phyloP scores from a whole-genome alignment of 148 eudicot species.

The Amaranthus cruentus region DNA sequence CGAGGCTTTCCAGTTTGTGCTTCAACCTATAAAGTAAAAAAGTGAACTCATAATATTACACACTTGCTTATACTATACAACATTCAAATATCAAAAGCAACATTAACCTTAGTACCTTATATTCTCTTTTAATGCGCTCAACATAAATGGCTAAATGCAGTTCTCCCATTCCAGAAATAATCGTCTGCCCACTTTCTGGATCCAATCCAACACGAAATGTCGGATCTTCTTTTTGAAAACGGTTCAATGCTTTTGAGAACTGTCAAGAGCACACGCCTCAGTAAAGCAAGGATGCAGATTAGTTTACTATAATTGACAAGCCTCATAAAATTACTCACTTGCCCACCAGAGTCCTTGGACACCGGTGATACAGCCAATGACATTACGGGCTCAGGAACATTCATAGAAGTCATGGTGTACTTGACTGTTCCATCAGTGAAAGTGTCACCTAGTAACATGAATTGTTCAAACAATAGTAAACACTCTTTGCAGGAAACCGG shows the following conservation, averaged over 20 bases:
- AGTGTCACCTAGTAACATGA: slow-evolving; percentile 68
- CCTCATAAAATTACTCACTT: slow-evolving; percentile 44
- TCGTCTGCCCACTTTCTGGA: slow-evolving; percentile 95
- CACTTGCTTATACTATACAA: not conserved
- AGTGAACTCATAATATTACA: not conserved
- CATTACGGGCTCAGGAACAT: slow-evolving; percentile 97
- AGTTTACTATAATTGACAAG: not conserved
- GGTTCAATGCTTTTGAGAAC: slow-evolving; percentile 98
- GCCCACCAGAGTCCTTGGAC: slow-evolving; percentile 91
- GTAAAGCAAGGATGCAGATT: slow-evolving; percentile 12
- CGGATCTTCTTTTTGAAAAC: slow-evolving; percentile 97
- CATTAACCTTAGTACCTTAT: slow-evolving; percentile 50
- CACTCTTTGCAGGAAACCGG: not conserved
- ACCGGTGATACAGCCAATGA: slow-evolving; percentile 91
- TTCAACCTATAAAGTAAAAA: slow-evolving; percentile 57
- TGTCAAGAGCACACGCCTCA: slow-evolving; percentile 30
- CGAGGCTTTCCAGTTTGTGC: slow-evolving; percentile 93
- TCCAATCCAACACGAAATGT: slow-evolving; percentile 98
- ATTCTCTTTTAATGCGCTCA: slow-evolving; percentile 92
- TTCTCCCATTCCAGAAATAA: slow-evolving; percentile 99
- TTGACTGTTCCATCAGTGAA: slow-evolving; percentile 88
- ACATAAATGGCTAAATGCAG: slow-evolving; percentile 92
- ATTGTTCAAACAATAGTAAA: not conserved
- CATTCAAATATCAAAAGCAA: not conserved
- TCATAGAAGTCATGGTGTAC: slow-evolving; percentile 99